These are phyloP conservation scores for Carex scoparia DNA, from an alignment of 176 grass and related monocot genomes.

Conservation along the genomic window DNA sequence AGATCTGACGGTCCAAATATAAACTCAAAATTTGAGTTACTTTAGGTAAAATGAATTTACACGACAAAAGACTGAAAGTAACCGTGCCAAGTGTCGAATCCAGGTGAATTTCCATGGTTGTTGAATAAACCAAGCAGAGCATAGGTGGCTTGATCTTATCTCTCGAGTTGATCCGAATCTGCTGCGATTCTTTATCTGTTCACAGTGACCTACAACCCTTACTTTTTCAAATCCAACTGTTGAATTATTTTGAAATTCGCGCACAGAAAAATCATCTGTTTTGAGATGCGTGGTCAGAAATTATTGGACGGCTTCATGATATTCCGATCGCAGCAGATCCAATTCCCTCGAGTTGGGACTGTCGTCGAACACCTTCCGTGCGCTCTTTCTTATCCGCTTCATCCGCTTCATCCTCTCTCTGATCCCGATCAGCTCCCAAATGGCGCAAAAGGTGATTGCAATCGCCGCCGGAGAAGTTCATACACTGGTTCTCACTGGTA, in stretches of 20 bases:
- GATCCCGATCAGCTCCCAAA: slow-evolving; percentile 3
- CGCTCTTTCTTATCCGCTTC: slow-evolving; percentile 12
- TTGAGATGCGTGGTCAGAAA: too few species aligned
- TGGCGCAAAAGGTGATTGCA: slow-evolving; percentile 72
- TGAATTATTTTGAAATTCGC: too few species aligned
- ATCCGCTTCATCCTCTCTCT: background rate
- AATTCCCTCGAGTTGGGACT: background rate
- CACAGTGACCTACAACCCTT: too few species aligned
- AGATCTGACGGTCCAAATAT: too few species aligned
- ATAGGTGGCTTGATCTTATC: background rate
- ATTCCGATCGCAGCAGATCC: too few species aligned
- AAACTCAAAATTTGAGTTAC: too few species aligned
- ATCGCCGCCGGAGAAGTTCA: slow-evolving; percentile 89
- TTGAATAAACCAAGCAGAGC: background rate
- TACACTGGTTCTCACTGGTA: slow-evolving; percentile 84
- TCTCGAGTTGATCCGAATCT: background rate
- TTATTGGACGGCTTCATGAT: too few species aligned
- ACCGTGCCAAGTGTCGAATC: background rate
- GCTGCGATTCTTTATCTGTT: too few species aligned
- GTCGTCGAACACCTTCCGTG: slow-evolving; percentile 1
- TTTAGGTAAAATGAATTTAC: background rate
- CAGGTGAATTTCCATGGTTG: background rate
- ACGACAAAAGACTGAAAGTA: background rate
- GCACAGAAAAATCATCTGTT: too few species aligned
- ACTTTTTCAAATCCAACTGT: too few species aligned